Evolutionary conservation across 805 yeast species (phyloP), one percentile per base, ranked within the genome.

Genomic region (Cyberlindnera amylophila): DNA sequence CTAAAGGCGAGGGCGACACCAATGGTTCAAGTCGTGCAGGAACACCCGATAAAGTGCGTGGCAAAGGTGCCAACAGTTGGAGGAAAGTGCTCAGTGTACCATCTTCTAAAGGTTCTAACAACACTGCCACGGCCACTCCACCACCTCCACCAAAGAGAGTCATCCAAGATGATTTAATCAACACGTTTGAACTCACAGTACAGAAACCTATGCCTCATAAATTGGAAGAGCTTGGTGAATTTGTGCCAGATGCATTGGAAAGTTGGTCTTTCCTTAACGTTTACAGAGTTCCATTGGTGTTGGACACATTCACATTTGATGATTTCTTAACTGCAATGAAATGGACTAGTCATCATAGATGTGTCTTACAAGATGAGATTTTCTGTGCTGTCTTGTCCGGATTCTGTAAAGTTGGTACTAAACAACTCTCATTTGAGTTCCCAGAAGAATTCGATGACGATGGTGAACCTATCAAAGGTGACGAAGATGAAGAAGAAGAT

Each of bases 261-360:
- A 60, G 74, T 4, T 88, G 95, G 95, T 67, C 77, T 2, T 88
- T 87, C 54, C 61, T 86, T 23, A 86, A 86, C 58, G 72, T 85
- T 38, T 87, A 81, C 59, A 77, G 79, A 51, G 71, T 72, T 28
- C 78, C 87, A 1, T 64, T 87, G 26, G 57, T 72, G 5, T 63
- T 88, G n/a, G 88, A 82, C 53, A 74, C 83, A 0, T 81, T 86
- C 53, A 81, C 91, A 0, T 86, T 84, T 64, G 96, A 87, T 63
- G 95, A 83, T 51, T 85, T 77, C 54, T 57, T 82, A 7, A 75
- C 77, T 41, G 81, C 62, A 1, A 42, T 58, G 49, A 51, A 41
- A n/a, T 58, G 62, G 62, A 78, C 10, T 58, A 67, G 30, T 67
- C 81, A 64, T 3, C 62, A 71, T 2, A 61, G 76, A 30, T 77